phyloP scores from a whole-genome alignment of 805 yeast genomes.

The Yarrowia hollandica region DNA sequence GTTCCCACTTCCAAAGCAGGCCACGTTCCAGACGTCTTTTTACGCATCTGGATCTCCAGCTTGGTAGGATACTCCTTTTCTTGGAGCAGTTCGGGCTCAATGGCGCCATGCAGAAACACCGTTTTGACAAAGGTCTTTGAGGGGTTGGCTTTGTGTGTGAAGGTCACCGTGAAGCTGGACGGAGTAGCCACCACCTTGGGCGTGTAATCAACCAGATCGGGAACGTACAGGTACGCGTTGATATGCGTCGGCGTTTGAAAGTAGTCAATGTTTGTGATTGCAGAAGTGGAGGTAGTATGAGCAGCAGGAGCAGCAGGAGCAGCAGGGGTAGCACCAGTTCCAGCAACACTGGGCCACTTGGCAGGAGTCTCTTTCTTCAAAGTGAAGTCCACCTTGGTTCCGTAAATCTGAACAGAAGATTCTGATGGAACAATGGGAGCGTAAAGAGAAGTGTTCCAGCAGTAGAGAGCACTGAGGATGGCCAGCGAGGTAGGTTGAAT shows the following conservation, averaged over 20 bases:
- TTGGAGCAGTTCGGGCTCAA: conserved; percentile 27
- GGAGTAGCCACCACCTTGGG: neutral
- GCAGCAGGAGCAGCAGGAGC: neutral
- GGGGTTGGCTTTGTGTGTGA: neutral
- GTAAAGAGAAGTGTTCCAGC: conserved; percentile 53
- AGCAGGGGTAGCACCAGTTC: conserved; percentile 10
- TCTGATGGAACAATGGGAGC: conserved; percentile 51
- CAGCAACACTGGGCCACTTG: conserved; percentile 1
- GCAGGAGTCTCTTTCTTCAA: conserved; percentile 48
- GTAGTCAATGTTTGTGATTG: conserved; percentile 2
- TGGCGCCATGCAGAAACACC: neutral
- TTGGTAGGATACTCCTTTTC: conserved; percentile 28
- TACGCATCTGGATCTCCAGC: conserved; percentile 52
- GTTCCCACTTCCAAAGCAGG: conserved; percentile 47
- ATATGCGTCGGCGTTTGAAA: conserved; percentile 18
- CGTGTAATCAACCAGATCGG: neutral
- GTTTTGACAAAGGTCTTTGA: neutral
- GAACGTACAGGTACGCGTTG: conserved; percentile 7
- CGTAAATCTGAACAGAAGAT: conserved; percentile 54
- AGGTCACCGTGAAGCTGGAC: neutral
- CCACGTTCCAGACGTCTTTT: conserved; percentile 72
- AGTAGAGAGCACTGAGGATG: conserved; percentile 31
- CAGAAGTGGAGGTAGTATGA: conserved; percentile 1
- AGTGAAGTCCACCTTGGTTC: conserved; percentile 74
- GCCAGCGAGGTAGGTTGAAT: conserved; percentile 37